Conservation (phyloP, 2,329 filamentous ascomycete genomes). For the Talaromyces sp. region DNA sequence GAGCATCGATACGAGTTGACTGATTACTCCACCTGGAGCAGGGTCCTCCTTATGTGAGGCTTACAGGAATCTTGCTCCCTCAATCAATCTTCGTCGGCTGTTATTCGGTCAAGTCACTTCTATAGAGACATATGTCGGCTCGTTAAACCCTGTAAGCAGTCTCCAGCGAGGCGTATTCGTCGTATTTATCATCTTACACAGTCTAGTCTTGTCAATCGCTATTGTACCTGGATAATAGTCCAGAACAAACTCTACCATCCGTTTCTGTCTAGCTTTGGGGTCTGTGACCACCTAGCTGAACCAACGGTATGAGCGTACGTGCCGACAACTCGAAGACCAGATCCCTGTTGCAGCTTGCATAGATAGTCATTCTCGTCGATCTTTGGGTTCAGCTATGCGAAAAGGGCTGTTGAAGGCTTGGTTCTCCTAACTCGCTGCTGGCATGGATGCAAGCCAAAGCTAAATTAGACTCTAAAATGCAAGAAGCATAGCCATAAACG, state of each 20-base stretch:
- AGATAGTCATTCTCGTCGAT: background rate
- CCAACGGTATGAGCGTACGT: background rate
- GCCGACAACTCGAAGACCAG: background rate
- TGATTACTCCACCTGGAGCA: too few relatives aligned
- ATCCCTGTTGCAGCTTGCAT: background rate
- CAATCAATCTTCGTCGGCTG: too few relatives aligned
- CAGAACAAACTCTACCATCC: background rate
- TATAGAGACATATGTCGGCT: too few relatives aligned
- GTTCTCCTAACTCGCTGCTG: background rate
- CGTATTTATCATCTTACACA: background rate
- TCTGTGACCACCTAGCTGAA: background rate
- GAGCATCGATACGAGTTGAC: too few relatives aligned
- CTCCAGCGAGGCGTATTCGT: background rate
- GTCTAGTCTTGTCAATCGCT: background rate
- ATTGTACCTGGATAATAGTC: background rate
- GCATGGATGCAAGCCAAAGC: background rate
- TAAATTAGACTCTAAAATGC: background rate
- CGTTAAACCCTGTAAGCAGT: background rate
- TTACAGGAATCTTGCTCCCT: too few relatives aligned
- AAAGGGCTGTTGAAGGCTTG: background rate
- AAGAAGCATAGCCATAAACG: too few relatives aligned
- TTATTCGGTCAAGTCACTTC: too few relatives aligned
- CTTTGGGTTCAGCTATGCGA: background rate
- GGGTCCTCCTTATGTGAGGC: too few relatives aligned
- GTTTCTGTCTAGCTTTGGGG: background rate